A percentile compares a stretch with the other conserved stretches of the same genome.
Evolutionary conservation across 129 eudicot genomes (phyloP).

Genomic region (Oenanthe sinensis): DNA sequence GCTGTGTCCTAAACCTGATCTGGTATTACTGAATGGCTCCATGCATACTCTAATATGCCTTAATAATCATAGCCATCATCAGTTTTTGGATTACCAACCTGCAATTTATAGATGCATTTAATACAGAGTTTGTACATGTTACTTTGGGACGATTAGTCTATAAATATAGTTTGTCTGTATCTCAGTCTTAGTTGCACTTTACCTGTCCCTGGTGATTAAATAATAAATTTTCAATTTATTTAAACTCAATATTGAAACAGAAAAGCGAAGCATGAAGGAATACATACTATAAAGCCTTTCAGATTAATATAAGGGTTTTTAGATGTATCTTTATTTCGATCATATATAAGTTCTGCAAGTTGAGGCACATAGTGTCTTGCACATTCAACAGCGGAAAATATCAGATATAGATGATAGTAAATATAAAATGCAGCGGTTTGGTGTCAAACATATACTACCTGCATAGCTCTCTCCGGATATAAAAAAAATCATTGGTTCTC

Average conservation of each 20-base stretch:
- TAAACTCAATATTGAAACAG: neutral
- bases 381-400: neutral
- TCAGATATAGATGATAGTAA: neutral
- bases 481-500: constrained; percentile 53
- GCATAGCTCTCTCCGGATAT: constrained; percentile 89
- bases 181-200: neutral
- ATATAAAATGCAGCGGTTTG: neutral
- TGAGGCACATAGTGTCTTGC: constrained; percentile 70
- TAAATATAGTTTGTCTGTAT: neutral
- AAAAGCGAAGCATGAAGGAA: neutral
- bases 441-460: constrained; percentile 25
- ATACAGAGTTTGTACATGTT: neutral
- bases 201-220: neutral
- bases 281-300: constrained; percentile 63
- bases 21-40: constrained; percentile 54
- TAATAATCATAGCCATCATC: constrained; percentile 38
- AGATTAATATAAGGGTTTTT: constrained; percentile 35
- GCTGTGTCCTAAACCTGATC: constrained; percentile 31
- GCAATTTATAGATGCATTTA: constrained; percentile 3
- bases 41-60: constrained; percentile 54
- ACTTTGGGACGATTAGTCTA: neutral
- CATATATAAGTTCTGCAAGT: constrained; percentile 50
- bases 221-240: neutral
- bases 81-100: constrained; percentile 64
- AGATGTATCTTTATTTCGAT: constrained; percentile 31